Percentiles rank a stretch among this genome's conserved stretches.
Conservation (phyloP, 1,139 yeast species). For the Kodamaea derodonti region DNA sequence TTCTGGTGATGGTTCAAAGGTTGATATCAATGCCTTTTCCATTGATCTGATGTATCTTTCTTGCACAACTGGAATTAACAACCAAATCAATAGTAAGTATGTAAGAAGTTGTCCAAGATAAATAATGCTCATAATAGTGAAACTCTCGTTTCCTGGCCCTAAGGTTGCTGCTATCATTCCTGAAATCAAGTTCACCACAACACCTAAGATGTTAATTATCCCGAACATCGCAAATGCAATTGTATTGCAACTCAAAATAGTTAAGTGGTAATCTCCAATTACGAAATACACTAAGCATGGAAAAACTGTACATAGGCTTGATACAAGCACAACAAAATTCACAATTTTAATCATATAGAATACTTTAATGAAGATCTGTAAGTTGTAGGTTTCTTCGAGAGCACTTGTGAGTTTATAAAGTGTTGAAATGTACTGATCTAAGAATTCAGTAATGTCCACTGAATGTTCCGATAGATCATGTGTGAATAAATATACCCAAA, state of each 20-base stretch:
- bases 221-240: not conserved
- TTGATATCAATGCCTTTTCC: constrained; percentile 6
- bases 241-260: not conserved
- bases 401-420: constrained; percentile 1
- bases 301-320: not conserved
- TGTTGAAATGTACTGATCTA: not conserved
- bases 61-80: not conserved
- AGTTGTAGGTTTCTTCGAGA: not conserved
- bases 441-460: not conserved
- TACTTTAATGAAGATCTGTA: constrained; percentile 1
- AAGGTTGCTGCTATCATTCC: too few relatives aligned
- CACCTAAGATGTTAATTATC: too few relatives aligned
- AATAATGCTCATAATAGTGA: not conserved
- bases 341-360: constrained; percentile 2
- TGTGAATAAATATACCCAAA: not conserved
- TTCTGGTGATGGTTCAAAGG: constrained; percentile 8
- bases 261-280: not conserved
- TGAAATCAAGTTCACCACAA: too few relatives aligned
- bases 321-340: constrained; percentile 1
- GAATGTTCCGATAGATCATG: not conserved
- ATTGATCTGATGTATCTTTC: constrained; percentile 1
- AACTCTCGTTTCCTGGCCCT: not conserved
- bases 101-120: not conserved
- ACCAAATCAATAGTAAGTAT: not conserved
- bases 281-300: not conserved